Base-by-base conservation (phyloP, 140 eudicot genomes). In the Bidens hawaiensis region DNA sequence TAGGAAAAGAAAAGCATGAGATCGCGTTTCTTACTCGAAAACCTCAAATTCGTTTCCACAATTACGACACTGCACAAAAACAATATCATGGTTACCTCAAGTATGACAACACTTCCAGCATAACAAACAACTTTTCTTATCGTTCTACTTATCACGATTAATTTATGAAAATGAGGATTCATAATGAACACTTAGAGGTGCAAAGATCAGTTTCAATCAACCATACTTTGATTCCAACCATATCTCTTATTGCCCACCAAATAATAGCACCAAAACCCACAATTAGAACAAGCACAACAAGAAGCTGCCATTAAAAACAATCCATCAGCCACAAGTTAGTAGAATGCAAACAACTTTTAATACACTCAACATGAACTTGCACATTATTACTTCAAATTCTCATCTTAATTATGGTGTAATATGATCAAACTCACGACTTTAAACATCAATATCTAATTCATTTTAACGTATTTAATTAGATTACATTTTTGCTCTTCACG, bases 31-130 rank as follows among this genome's bases (percentile, higher is more conserved):
- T 77, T 86, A 90, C 97, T 79, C 82, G 74, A 86, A 81, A 60
- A 84, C 75, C 74, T 83, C 94, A 68, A 90, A 90, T 31, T 79
- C 88, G 64, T 76, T 86, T 69, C 83, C 80, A 72, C 97, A 90
- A 73, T 79, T 90, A 18, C 90, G 95, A 65, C 97, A 90, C 97
- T 90, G 88, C 86, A 90, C n/a, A n/a, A n/a, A n/a, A n/a, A n/a
- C n/a, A n/a, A n/a, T n/a, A n/a, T n/a, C n/a, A n/a, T n/a, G n/a
- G n/a, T n/a, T n/a, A n/a, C n/a, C n/a, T n/a, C n/a, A n/a, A n/a
- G n/a, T n/a, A n/a, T n/a, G n/a, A n/a, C n/a, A n/a, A n/a, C n/a
- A n/a, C n/a, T n/a, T n/a, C n/a, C n/a, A n/a, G n/a, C n/a, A n/a
- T n/a, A n/a, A n/a, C n/a, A n/a, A n/a, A n/a, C n/a, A n/a, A n/a